Percentiles rank a stretch among this genome's conserved stretches.
phyloP scores from a whole-genome alignment of 345 rosid genomes.

The Erucastrum elatum region DNA sequence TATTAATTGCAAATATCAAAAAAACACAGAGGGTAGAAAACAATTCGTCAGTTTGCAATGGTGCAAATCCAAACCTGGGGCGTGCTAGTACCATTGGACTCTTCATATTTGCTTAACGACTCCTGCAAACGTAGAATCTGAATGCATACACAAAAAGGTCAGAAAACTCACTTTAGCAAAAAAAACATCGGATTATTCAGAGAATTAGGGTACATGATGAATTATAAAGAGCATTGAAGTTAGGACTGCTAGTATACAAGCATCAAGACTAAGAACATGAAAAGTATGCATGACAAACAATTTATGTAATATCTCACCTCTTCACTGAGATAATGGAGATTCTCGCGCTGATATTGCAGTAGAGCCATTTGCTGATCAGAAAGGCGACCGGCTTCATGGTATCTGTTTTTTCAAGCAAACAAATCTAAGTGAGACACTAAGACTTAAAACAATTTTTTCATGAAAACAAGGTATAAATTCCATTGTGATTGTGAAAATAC shows the following conservation, averaged over 20 bases:
- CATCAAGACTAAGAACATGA: not conserved
- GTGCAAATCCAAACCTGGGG: constrained; percentile 67
- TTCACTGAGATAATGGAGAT: constrained; percentile 94
- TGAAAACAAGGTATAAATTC: not conserved
- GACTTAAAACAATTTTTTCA: too few relatives aligned
- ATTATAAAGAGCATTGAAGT: not conserved
- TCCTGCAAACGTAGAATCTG: constrained; percentile 95
- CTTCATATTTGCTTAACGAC: constrained; percentile 87
- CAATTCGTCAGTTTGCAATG: not conserved
- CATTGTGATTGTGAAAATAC: constrained; percentile 39
- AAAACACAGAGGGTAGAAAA: not conserved
- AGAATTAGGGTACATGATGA: not conserved
- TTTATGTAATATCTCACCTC: constrained; percentile 50
- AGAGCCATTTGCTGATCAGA: constrained; percentile 99
- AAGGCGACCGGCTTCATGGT: constrained; percentile 81
- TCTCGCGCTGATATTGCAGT: constrained; percentile 96
- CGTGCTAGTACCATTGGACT: constrained; percentile 72
- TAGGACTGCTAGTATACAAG: too few relatives aligned
- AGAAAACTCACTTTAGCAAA: constrained; percentile 2
- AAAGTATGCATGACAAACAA: not conserved
- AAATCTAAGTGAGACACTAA: too few relatives aligned
- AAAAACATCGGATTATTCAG: not conserved
- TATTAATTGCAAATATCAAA: not conserved
- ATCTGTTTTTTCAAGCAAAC: constrained; percentile 46
- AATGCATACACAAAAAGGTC: not conserved